A percentile compares a stretch with the other conserved stretches of the same genome.
phyloP scores from a whole-genome alignment of 768 basidiomycete species.

The Lactarius sanguifluus region DNA sequence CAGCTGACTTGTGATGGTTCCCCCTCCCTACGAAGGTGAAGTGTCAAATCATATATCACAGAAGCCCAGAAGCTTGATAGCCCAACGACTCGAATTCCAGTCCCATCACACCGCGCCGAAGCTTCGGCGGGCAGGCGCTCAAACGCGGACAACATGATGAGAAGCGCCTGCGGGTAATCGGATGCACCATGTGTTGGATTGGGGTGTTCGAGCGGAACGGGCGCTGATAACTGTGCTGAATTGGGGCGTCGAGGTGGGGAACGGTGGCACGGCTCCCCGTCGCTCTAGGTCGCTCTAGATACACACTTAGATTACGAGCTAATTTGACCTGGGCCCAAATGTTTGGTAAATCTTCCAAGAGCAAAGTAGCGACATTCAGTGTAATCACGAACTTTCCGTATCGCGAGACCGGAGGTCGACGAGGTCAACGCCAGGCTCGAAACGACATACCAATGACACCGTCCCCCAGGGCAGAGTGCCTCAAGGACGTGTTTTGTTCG shows the following conservation, averaged over 20 bases:
- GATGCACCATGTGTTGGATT: not conserved
- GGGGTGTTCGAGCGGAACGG: not conserved
- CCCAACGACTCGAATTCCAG: constrained; percentile 48
- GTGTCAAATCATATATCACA: not conserved
- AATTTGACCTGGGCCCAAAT: too few relatives aligned
- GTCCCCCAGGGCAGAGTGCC: too few relatives aligned
- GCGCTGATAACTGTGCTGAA: not conserved
- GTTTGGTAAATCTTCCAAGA: too few relatives aligned
- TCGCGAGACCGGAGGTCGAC: too few relatives aligned
- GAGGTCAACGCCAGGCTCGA: too few relatives aligned
- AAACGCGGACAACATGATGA: not conserved
- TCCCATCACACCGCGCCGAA: constrained; percentile 9
- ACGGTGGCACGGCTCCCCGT: not conserved
- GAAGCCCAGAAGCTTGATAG: constrained; percentile 40
- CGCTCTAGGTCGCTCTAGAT: too few relatives aligned
- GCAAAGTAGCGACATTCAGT: too few relatives aligned
- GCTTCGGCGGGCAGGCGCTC: not conserved
- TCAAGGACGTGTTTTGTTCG: too few relatives aligned
- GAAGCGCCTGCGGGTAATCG: not conserved
- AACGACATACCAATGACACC: too few relatives aligned
- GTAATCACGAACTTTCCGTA: too few relatives aligned
- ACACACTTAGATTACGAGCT: not conserved
- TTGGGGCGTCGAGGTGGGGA: not conserved
- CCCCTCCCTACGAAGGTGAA: constrained; percentile 43
- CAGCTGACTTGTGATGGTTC: constrained; percentile 34